Conservation (phyloP, 228 moss, liverwort and hornwort species). For the Sphagnum fallax region DNA sequence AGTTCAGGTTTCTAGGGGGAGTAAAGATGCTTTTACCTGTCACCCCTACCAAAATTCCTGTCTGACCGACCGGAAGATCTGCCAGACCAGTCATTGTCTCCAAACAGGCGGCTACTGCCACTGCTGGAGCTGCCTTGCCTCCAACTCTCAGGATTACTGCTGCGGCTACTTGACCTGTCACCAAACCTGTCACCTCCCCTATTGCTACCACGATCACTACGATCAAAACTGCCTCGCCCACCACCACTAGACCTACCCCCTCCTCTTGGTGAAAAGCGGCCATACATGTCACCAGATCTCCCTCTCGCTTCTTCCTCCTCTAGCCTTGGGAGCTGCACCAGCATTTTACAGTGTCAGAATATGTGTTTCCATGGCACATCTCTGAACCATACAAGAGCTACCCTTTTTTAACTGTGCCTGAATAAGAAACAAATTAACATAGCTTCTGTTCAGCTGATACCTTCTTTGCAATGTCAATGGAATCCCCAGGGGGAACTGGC, state of each 20-base stretch:
- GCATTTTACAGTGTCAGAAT: neutral
- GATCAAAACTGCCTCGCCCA: conserved; percentile 14
- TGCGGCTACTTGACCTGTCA: conserved; percentile 8
- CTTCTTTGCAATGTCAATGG: conserved; percentile 59
- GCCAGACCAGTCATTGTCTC: conserved; percentile 10
- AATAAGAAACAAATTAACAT: too few species aligned
- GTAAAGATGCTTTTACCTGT: neutral
- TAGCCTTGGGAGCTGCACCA: conserved; percentile 59
- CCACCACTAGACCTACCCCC: conserved; percentile 32
- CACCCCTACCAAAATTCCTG: neutral
- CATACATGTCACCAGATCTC: conserved; percentile 68
- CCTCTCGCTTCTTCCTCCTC: conserved; percentile 55
- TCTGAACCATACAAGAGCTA: too few species aligned
- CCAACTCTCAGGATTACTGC: too few species aligned
- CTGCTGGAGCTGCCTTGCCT: conserved; percentile 7
- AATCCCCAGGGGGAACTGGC: conserved; percentile 37
- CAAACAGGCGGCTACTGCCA: conserved; percentile 11
- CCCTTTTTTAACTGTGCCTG: too few species aligned
- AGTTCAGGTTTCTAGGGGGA: neutral
- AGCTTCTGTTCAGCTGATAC: conserved; percentile 17
- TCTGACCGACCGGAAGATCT: conserved; percentile 14
- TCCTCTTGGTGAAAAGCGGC: conserved; percentile 57
- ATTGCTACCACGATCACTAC: conserved; percentile 13
- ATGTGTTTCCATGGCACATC: too few species aligned
- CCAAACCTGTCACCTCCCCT: conserved; percentile 27